Evolutionary conservation across 2,329 filamentous ascomycete species (phyloP), one percentile per base, ranked within the genome.

Genomic region (Penicillium sp.): DNA sequence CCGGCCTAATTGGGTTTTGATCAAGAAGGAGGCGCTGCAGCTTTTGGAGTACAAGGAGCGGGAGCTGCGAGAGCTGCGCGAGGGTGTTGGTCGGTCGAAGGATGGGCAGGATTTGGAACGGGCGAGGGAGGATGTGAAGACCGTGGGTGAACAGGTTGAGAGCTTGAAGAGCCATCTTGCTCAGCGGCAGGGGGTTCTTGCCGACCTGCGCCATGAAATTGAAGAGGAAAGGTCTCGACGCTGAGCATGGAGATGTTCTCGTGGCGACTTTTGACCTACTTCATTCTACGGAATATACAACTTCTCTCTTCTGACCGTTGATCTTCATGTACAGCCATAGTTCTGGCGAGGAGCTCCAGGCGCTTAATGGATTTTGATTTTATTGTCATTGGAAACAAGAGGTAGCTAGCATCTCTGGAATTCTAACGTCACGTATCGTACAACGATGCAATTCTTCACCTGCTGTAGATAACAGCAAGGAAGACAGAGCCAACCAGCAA

Each of bases 1-100:
- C 49, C 88, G 92, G 66, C 89, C 87, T 26, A 96, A 93, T 79
- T 94, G 94, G 46, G 92, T 93, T 40, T 83, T 99, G 43, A 92
- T 98, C 59, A 98, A 97, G 84, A 85, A 93, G 65, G 95, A 99
- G 79, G 82, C 97, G 51, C 92, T 98, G 77, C 92, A 97, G 80
- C 79, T 99, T 77, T 82, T 99, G 46, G 95, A 99, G 73, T 98
- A 96, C 78, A 99, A 99, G 85, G 75, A 87, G 87, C 73, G 89
- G 89, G 81, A 82, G 94, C 75, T 83, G 87, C 68, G 93, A 90
- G 75, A 81, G 64, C 93, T 77, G 89, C 95, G 78, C 85, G 65
- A 89, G 84, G 79, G 87, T 5, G 71, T 69, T 7, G 76, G 77
- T 4, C 65, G 75, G 81, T 70, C 76, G 55, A 87, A 88, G 71